Base-by-base conservation (phyloP, 768 basidiomycete genomes). In the Goffeauzyma gilvescens region DNA sequence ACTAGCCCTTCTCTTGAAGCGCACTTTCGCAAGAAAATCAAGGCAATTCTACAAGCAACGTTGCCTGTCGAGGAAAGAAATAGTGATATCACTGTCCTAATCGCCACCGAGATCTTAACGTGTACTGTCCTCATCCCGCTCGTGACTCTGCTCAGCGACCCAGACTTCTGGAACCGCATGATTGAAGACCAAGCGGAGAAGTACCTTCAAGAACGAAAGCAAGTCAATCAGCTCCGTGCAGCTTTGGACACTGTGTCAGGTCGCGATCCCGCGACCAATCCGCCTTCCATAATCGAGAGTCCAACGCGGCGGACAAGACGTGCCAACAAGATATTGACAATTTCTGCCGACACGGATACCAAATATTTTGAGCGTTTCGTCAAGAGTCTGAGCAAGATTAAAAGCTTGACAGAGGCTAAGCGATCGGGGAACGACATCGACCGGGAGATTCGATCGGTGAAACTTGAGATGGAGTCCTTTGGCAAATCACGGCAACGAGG, bases 111-210 rank as follows among this genome's bases (percentile, higher is more conserved):
- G 65, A 72, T 95, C 51, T 68, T 79, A 1, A 73, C 81, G 4
- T 89, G 84, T 57, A 69, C 78, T 2, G 75, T 90, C 3, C 56
- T 95, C 30, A 76, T 81, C 55, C 87, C 90, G 10, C 63, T 90
- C 41, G 76, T 90, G 70, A 84, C 95, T 37, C 83, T 90, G 78
- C 58, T 95, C 26, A 72, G 81, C 22, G 93, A 98, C 60, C 84
- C 87, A 4, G 93, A 98, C 62, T 93, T 93, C 51, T 95, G 87
- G 87, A 98, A 98, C 66, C 71, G 75, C 45, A 73, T 75, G 27
- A 81, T 95, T 38, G 89, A 95, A 62, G 78, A 87, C 66, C 51
- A 76, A 73, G 75, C 75, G n/a, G 73, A 73, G n/a, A 74, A 71
- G 38, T 74, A 72, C 17, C 76, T 80, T 35, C 73, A 74, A 26